These are phyloP conservation scores for Boletus reticulatus DNA, from an alignment of 768 basidiomycete species.

Conservation along the genomic window DNA sequence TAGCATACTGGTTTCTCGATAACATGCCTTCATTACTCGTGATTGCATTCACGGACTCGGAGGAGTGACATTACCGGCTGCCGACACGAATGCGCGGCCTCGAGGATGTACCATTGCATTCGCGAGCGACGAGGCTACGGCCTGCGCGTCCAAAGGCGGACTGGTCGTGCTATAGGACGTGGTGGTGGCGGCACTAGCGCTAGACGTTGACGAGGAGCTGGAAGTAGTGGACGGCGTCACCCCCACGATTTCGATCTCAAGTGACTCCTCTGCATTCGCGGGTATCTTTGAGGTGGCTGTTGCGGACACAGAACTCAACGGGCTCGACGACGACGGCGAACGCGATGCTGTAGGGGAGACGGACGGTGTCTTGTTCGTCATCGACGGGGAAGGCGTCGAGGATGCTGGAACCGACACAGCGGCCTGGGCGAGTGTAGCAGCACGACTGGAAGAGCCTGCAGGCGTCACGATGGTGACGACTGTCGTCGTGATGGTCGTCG, in stretches of 20 bases:
- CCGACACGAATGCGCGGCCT: neutral
- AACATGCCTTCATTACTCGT: neutral
- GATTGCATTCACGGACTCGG: neutral
- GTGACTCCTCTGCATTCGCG: conserved; percentile 9
- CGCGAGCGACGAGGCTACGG: conserved; percentile 21
- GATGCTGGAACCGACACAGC: conserved; percentile 12
- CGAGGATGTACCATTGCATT: neutral
- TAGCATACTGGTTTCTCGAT: neutral
- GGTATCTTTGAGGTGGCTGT: neutral
- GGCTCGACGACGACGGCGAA: conserved; percentile 3
- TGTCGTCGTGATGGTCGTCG: conserved; percentile 30
- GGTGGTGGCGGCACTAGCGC: neutral
- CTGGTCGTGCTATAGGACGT: neutral
- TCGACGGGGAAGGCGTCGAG: conserved; percentile 3
- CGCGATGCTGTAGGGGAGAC: neutral
- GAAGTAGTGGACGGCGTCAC: neutral
- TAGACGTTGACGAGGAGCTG: conserved; percentile 1
- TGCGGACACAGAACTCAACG: neutral
- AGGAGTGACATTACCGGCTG: neutral
- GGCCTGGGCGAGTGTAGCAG: conserved; percentile 11
- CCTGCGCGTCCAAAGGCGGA: conserved; percentile 11
- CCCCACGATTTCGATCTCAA: conserved; percentile 23
- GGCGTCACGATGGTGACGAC: conserved; percentile 11
- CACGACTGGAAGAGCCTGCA: neutral
- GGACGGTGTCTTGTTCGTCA: neutral